phyloP scores from a whole-genome alignment of 768 basidiomycete species.

The Trametes cubensis region DNA sequence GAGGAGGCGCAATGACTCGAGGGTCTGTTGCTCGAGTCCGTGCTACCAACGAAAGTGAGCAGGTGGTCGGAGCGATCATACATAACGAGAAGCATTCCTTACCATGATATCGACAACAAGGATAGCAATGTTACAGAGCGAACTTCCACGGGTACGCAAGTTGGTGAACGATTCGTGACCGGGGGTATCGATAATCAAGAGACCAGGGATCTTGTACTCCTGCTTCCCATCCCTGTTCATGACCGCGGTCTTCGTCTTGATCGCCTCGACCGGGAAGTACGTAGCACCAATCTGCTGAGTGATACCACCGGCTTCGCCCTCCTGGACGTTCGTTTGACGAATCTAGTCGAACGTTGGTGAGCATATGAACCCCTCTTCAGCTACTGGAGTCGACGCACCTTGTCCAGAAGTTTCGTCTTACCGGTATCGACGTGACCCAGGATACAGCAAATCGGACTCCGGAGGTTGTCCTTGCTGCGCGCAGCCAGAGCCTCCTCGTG shows the following conservation, averaged over 20 bases:
- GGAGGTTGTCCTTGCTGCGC: constrained; percentile 84
- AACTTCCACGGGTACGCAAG: constrained; percentile 91
- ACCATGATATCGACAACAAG: constrained; percentile 99
- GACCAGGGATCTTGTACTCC: constrained; percentile 96
- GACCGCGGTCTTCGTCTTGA: constrained; percentile 91
- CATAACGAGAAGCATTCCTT: constrained; percentile 27
- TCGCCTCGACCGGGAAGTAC: constrained; percentile 96
- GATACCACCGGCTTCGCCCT: constrained; percentile 99
- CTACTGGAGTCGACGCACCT: constrained; percentile 51
- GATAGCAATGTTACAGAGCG: constrained; percentile 97
- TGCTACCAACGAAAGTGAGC: constrained; percentile 53
- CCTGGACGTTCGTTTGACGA: constrained; percentile 99
- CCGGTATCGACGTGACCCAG: constrained; percentile 99
- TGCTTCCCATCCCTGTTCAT: constrained; percentile 85
- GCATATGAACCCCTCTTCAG: not conserved
- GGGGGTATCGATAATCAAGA: constrained; percentile 96
- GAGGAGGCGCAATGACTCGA: constrained; percentile 92
- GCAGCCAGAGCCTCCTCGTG: constrained; percentile 86
- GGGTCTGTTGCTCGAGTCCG: constrained; percentile 95
- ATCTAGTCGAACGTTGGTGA: constrained; percentile 56
- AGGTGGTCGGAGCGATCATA: constrained; percentile 1
- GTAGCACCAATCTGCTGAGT: constrained; percentile 99
- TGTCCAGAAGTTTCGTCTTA: constrained; percentile 97
- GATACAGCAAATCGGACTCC: constrained; percentile 98
- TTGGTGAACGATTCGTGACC: constrained; percentile 99